phyloP scores from a whole-genome alignment of 345 rosid species.

The Gossypium longicalyx region DNA sequence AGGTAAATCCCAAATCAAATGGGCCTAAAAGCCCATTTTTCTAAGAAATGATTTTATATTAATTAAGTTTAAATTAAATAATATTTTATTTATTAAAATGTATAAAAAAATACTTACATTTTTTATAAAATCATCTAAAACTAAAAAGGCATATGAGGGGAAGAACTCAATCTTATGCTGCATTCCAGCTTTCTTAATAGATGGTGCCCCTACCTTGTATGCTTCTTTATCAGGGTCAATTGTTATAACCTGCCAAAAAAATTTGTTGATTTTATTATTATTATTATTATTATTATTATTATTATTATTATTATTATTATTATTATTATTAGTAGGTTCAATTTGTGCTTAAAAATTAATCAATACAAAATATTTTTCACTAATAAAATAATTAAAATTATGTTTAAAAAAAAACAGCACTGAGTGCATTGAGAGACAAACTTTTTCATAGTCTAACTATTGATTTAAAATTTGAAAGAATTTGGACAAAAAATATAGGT shows the following conservation, averaged over 20 bases:
- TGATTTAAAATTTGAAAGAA: too few relatives aligned
- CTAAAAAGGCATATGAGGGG: conserved; percentile 28
- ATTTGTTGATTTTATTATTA: not conserved
- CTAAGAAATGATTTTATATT: too few relatives aligned
- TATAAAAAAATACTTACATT: not conserved
- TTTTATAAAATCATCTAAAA: not conserved
- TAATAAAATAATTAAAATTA: too few relatives aligned
- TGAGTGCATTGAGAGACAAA: too few relatives aligned
- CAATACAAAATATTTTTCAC: not conserved
- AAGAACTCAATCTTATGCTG: conserved; percentile 51
- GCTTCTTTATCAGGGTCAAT: conserved; percentile 37
- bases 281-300: not conserved
- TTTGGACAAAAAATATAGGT: too few relatives aligned
- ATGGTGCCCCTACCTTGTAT: conserved; percentile 38
- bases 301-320: not conserved
- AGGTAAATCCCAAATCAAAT: too few relatives aligned
- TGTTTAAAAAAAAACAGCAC: too few relatives aligned
- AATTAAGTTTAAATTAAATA: too few relatives aligned
- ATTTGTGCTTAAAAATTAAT: not conserved
- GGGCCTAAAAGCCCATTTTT: too few relatives aligned
- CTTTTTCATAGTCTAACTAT: too few relatives aligned
- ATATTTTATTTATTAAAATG: too few relatives aligned
- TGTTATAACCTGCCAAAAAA: conserved; percentile 32
- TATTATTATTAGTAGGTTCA: not conserved
- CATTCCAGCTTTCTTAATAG: conserved; percentile 43